Conservation (phyloP, 2,329 filamentous ascomycete genomes). For the Beauveria bassiana region DNA sequence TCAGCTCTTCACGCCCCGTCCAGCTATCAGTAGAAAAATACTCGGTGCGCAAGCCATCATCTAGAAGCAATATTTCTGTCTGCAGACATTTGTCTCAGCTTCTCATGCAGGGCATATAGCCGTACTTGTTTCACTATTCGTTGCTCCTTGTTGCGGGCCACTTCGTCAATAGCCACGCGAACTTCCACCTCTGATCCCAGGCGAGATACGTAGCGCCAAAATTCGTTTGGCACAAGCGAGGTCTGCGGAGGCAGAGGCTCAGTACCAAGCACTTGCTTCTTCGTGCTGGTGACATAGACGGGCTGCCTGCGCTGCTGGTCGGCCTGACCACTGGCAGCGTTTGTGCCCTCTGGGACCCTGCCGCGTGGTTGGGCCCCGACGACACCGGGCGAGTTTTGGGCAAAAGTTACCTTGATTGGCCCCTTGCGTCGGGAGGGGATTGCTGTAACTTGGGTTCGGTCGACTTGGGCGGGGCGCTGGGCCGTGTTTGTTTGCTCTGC, state of each 20-base stretch:
- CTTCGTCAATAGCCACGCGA: slow-evolving; percentile 52
- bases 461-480: slow-evolving; percentile 8
- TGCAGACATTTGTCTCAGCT: slow-evolving; percentile 15
- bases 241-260: neutral
- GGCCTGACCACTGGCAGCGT: neutral
- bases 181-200: slow-evolving; percentile 56
- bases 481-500: slow-evolving; percentile 15
- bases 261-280: neutral
- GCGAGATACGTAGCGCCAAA: slow-evolving; percentile 26
- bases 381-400: neutral
- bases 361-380: neutral
- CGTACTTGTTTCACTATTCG: slow-evolving; percentile 17
- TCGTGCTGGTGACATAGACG: neutral
- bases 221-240: neutral
- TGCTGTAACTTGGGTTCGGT: slow-evolving; percentile 20
- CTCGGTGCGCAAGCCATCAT: neutral
- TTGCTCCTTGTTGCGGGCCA: slow-evolving; percentile 34
- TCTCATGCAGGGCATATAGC: slow-evolving; percentile 16
- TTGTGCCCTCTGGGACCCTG: neutral
- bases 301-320: neutral
- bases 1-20: neutral
- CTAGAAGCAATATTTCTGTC: neutral
- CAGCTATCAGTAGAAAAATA: neutral
- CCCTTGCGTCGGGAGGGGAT: slow-evolving; percentile 18
- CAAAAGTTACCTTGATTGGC: neutral